Evolutionary conservation across 495 filamentous ascomycete genomes (phyloP).

Genomic region (Durotheca rogersii): DNA sequence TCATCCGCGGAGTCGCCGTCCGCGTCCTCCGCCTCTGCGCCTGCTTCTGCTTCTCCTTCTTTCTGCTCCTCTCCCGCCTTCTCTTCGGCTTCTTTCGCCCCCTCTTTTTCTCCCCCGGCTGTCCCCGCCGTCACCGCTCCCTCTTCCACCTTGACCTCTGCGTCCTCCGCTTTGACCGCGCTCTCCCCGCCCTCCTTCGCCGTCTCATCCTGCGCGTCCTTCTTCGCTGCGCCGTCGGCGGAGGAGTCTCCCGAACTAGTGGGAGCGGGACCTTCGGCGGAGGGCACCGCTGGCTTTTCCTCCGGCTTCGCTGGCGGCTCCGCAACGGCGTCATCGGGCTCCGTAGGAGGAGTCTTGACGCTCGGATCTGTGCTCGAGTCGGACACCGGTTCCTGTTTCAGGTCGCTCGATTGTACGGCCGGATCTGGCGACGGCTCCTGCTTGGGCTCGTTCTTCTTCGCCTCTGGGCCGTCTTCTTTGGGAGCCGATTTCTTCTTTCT

Average conservation of each 20-base stretch:
- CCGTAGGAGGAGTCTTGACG: background rate
- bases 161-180: no score
- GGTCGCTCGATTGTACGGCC: constrained; percentile 20
- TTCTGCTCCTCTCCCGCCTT: constrained; percentile 1
- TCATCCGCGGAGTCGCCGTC: constrained; percentile 37
- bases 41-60: background rate
- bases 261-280: no score
- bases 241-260: no score
- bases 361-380: constrained; percentile 7
- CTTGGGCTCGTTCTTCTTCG: constrained; percentile 16
- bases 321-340: no score
- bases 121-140: no score
- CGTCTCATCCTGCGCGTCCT: constrained; percentile 21
- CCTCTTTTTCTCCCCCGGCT: background rate
- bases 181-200: no score
- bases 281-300: background rate
- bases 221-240: background rate
- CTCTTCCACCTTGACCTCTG: no score
- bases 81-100: constrained; percentile 20
- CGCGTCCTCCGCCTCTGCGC: no score
- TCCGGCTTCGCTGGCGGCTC: constrained; percentile 4
- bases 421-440: constrained; percentile 17
- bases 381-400: constrained; percentile 25
- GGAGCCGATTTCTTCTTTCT: constrained; percentile 17
- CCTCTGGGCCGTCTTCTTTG: constrained; percentile 1